Percentiles rank a stretch among this genome's conserved stretches.
Conservation (phyloP, 371 early-diverging fungal genomes). For the Cokeromyces recurvatus region DNA sequence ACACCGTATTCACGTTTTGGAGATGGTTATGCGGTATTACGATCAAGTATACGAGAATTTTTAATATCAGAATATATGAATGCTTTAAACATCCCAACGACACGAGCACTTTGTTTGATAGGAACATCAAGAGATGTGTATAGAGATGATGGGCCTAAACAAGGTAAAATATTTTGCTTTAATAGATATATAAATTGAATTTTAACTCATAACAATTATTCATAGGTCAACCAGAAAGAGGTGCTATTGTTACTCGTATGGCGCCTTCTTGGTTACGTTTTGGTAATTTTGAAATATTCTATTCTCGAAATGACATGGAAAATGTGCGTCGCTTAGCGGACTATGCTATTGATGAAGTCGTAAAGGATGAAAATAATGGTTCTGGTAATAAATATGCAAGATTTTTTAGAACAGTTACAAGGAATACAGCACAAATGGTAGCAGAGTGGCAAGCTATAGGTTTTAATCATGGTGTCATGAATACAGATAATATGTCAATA, state of each 20-base stretch:
- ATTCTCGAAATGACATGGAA: constrained; percentile 59
- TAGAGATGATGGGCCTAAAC: constrained; percentile 54
- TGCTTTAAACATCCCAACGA: constrained; percentile 76
- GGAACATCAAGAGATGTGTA: constrained; percentile 59
- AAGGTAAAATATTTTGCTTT: constrained; percentile 1
- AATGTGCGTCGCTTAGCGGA: constrained; percentile 66
- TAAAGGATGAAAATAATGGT: constrained; percentile 10
- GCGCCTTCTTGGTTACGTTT: constrained; percentile 86
- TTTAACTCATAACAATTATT: too few relatives aligned
- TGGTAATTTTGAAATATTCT: constrained; percentile 84
- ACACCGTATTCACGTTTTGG: constrained; percentile 87
- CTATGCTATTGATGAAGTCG: constrained; percentile 47
- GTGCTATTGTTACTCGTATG: constrained; percentile 77
- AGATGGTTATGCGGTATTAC: constrained; percentile 83
- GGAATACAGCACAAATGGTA: constrained; percentile 72
- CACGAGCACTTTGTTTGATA: constrained; percentile 71
- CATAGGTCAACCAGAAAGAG: constrained; percentile 52
- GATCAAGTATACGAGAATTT: constrained; percentile 83
- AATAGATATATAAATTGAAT: too few relatives aligned
- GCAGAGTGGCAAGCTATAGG: constrained; percentile 88
- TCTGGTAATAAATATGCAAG: constrained; percentile 48
- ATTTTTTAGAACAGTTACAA: constrained; percentile 60
- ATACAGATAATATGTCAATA: constrained; percentile 89
- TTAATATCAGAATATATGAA: constrained; percentile 76
- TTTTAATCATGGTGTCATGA: constrained; percentile 88